phyloP scores from a whole-genome alignment of 1,284 basidiomycete genomes.

The Leccinum solheimii region DNA sequence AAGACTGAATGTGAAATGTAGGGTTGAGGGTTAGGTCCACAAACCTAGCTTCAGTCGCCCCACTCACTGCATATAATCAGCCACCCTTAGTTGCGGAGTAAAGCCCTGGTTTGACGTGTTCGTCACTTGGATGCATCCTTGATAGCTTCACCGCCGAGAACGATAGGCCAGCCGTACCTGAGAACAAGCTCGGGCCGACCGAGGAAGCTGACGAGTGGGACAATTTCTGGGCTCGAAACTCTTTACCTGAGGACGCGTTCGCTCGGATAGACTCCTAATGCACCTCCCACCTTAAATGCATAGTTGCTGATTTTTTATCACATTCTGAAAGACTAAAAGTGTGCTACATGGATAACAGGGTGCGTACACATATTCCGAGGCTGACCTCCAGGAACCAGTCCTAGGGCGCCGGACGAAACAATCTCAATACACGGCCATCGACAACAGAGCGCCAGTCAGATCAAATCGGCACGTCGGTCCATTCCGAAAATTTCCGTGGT shows the following conservation, averaged over 20 bases:
- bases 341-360: slow-evolving; percentile 6
- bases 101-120: too few species aligned
- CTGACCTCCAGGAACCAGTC: slow-evolving; percentile 15
- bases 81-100: too few species aligned
- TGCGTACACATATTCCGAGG: neutral
- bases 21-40: too few species aligned
- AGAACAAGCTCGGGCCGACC: slow-evolving; percentile 26
- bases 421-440: neutral
- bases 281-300: slow-evolving; percentile 13
- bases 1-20: too few species aligned
- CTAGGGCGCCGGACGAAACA: neutral
- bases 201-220: slow-evolving; percentile 33
- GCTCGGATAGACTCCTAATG: slow-evolving; percentile 17
- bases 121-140: slow-evolving; percentile 31
- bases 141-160: slow-evolving; percentile 21
- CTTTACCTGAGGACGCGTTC: slow-evolving; percentile 28
- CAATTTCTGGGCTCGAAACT: slow-evolving; percentile 33
- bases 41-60: too few species aligned
- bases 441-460: neutral
- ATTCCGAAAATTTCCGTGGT: slow-evolving; percentile 16
- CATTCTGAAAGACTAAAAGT: slow-evolving; percentile 10
- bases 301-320: slow-evolving; percentile 11
- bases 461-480: slow-evolving; percentile 28
- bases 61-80: too few species aligned
- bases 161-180: slow-evolving; percentile 20